Evolutionary conservation across 345 rosid genomes (phyloP).

Genomic region (Anastatica hierochuntica): DNA sequence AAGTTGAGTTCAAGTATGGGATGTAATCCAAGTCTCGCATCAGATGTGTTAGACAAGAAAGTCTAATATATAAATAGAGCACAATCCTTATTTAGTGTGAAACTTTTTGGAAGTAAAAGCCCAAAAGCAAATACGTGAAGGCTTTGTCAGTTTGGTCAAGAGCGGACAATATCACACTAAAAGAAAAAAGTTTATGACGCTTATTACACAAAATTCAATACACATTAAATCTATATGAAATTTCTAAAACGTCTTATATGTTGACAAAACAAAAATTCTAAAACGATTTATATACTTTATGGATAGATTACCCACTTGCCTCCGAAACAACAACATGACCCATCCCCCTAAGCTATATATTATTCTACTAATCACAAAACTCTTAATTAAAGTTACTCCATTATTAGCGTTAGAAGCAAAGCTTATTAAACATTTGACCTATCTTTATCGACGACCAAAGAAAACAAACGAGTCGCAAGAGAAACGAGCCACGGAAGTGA

Average conservation of each 20-base stretch:
- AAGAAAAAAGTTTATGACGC: no score
- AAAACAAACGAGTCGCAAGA: conserved; percentile 13
- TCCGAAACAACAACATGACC: conserved; percentile 23
- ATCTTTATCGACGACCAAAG: conserved; percentile 7
- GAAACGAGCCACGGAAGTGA: conserved; percentile 12
- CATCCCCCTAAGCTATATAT: conserved; percentile 10
- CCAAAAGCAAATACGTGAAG: no score
- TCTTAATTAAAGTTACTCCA: background rate
- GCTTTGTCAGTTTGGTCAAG: no score
- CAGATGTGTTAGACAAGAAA: no score
- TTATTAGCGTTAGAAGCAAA: conserved; percentile 24
- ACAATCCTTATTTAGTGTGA: no score
- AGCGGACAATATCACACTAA: no score
- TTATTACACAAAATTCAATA: no score
- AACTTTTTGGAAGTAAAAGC: no score
- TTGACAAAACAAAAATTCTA: background rate
- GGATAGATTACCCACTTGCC: conserved; percentile 19
- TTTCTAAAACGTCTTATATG: no score
- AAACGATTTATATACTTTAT: background rate
- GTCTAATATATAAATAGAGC: no score
- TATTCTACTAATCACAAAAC: background rate
- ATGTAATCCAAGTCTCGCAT: no score
- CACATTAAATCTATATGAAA: background rate
- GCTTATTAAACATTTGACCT: background rate
- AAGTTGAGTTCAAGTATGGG: no score